A percentile compares a stretch with the other conserved stretches of the same genome.
Evolutionary conservation across 495 filamentous ascomycete species (phyloP).

Genomic region (Penicillium robsamsonii): DNA sequence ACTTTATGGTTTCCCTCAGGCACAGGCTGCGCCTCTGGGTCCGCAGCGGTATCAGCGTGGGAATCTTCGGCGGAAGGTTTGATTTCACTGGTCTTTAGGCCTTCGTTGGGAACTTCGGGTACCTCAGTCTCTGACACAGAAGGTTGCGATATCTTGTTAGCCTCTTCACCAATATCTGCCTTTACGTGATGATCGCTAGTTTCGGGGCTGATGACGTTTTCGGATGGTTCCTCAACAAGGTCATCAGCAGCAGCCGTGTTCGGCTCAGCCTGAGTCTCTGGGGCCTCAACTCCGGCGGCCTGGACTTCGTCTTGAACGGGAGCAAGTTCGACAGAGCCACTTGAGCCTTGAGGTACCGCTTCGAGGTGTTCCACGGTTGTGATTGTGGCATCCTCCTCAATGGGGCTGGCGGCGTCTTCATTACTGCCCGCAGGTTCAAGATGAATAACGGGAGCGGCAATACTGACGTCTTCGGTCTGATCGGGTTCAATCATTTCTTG

Average conservation of each 20-base stretch:
- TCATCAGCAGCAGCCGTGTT: neutral
- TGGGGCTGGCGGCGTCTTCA: slow-evolving; percentile 6
- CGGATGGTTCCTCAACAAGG: neutral
- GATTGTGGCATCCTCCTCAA: neutral
- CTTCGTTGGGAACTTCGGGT: slow-evolving; percentile 8
- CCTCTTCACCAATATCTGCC: slow-evolving; percentile 21
- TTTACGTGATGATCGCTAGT: neutral
- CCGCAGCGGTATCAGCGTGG: slow-evolving; percentile 1
- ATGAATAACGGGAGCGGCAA: slow-evolving; percentile 30
- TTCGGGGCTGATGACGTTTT: neutral
- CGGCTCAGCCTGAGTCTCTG: neutral
- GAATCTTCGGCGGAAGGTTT: slow-evolving; percentile 3
- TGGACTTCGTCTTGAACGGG: neutral
- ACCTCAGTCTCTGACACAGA: slow-evolving; percentile 11
- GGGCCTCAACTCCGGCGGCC: neutral
- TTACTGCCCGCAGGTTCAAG: slow-evolving; percentile 17
- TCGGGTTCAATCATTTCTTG: slow-evolving; percentile 48
- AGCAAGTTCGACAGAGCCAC: neutral
- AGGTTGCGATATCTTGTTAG: slow-evolving; percentile 25
- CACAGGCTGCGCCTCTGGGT: slow-evolving; percentile 11
- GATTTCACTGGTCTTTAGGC: slow-evolving; percentile 7
- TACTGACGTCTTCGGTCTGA: slow-evolving; percentile 35
- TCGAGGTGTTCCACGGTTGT: neutral
- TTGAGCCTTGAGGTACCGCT: neutral
- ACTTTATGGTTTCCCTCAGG: slow-evolving; percentile 16